Evolutionary conservation across 768 basidiomycete species (phyloP).

Genomic region (Amanita thiersii): DNA sequence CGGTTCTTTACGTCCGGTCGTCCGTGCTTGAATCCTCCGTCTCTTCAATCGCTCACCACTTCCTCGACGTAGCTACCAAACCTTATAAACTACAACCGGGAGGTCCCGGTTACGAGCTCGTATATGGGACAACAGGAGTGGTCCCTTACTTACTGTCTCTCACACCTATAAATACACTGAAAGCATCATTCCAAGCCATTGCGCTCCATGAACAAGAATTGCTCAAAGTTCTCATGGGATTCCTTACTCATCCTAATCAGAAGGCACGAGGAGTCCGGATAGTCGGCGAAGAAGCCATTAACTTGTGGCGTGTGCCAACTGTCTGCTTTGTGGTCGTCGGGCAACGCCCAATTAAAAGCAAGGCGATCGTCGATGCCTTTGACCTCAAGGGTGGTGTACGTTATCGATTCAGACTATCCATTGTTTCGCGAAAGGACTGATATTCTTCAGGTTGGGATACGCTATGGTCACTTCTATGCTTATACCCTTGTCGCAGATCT

Average conservation of each 20-base stretch:
- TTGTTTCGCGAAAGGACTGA: neutral
- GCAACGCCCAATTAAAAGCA: slow-evolving; percentile 45
- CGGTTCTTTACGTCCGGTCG: slow-evolving; percentile 53
- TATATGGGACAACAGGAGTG: slow-evolving; percentile 52
- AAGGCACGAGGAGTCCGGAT: slow-evolving; percentile 54
- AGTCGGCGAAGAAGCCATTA: slow-evolving; percentile 48
- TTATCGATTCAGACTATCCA: slow-evolving; percentile 10
- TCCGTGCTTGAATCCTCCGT: slow-evolving; percentile 43
- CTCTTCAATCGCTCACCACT: slow-evolving; percentile 60
- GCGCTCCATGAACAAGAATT: slow-evolving; percentile 54
- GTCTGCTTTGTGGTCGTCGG: slow-evolving; percentile 66
- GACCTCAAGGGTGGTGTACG: slow-evolving; percentile 58
- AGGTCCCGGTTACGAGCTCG: slow-evolving; percentile 67
- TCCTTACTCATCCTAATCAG: slow-evolving; percentile 41
- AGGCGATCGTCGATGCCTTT: slow-evolving; percentile 54
- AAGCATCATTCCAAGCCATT: slow-evolving; percentile 48
- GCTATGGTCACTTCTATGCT: slow-evolving; percentile 75
- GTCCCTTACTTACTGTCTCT: slow-evolving; percentile 58
- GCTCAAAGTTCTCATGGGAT: slow-evolving; percentile 44
- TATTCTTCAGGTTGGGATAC: slow-evolving; percentile 58
- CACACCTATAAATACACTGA: slow-evolving; percentile 37
- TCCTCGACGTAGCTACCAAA: slow-evolving; percentile 38
- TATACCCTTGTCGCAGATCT: slow-evolving; percentile 50
- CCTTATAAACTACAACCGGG: slow-evolving; percentile 66
- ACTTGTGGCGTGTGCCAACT: slow-evolving; percentile 49